A percentile compares a stretch with the other conserved stretches of the same genome.
phyloP scores from a whole-genome alignment of 2,329 filamentous ascomycete genomes.

The Blumeriella jaapii region DNA sequence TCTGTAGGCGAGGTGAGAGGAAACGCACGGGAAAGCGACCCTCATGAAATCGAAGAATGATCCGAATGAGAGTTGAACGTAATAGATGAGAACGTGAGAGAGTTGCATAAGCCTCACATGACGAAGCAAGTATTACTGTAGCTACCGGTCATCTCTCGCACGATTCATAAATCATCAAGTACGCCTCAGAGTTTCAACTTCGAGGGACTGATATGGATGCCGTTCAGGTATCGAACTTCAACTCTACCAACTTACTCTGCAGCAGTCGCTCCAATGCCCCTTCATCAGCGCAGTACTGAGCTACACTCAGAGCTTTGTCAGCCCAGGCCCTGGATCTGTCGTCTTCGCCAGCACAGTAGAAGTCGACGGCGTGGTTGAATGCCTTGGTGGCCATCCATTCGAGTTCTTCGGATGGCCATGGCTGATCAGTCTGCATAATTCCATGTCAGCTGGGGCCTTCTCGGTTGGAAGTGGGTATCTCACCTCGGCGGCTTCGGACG shows the following conservation, averaged over 20 bases:
- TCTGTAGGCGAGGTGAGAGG: too few relatives aligned
- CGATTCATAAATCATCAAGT: too few relatives aligned
- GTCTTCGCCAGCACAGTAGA: conserved; percentile 44
- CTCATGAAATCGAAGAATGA: too few relatives aligned
- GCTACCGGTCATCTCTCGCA: too few relatives aligned
- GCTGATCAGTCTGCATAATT: conserved; percentile 30
- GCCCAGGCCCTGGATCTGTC: conserved; percentile 37
- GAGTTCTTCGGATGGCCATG: conserved; percentile 55
- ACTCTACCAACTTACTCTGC: conserved; percentile 20
- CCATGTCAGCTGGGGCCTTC: neutral
- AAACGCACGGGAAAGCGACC: too few relatives aligned
- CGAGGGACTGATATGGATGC: too few relatives aligned
- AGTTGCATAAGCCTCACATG: too few relatives aligned
- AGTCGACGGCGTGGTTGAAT: conserved; percentile 62
- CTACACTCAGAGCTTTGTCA: conserved; percentile 26
- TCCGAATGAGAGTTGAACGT: too few relatives aligned
- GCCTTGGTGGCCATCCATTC: conserved; percentile 63
- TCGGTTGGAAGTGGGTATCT: conserved; percentile 7
- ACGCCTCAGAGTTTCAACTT: too few relatives aligned
- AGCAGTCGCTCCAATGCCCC: conserved; percentile 22
- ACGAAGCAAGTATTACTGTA: too few relatives aligned
- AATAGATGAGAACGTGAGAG: too few relatives aligned
- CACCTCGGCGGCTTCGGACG: conserved; percentile 39
- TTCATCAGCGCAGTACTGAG: conserved; percentile 22
- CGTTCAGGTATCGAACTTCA: conserved; percentile 16